Percentiles rank a stretch among this genome's conserved stretches.
phyloP scores from a whole-genome alignment of 2,329 filamentous ascomycete genomes.

The Claviceps purpurea region DNA sequence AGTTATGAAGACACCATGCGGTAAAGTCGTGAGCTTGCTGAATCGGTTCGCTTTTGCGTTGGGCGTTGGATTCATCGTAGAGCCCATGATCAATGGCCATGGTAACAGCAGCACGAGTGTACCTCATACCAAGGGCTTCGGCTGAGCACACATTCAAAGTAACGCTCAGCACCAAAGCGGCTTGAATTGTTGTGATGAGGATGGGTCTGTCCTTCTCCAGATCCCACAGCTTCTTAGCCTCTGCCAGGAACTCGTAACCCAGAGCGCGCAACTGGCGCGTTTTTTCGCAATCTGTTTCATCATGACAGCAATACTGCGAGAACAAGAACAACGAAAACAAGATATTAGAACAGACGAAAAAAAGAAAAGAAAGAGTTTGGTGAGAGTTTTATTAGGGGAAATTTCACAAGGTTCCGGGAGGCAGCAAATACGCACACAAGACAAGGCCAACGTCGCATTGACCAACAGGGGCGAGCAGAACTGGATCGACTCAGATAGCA shows the following conservation, averaged over 20 bases:
- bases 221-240: conserved; percentile 19
- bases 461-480: background rate
- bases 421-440: conserved; percentile 6
- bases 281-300: conserved; percentile 9
- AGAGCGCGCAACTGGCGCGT: conserved; percentile 15
- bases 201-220: conserved; percentile 10
- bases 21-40: background rate
- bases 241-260: conserved; percentile 18
- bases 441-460: background rate
- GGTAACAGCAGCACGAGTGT: background rate
- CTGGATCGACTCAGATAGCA: background rate
- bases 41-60: background rate
- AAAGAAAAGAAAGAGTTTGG: background rate
- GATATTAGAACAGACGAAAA: background rate
- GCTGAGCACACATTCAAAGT: background rate
- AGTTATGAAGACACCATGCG: conserved; percentile 1
- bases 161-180: conserved; percentile 12
- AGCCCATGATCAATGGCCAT: background rate
- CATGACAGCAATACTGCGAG: background rate
- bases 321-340: background rate
- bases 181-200: conserved; percentile 18
- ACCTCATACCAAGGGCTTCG: background rate
- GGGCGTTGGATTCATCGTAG: background rate
- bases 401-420: conserved; percentile 6
- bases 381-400: background rate